A percentile compares a stretch with the other conserved stretches of the same genome.
Conservation (phyloP, 164 flowering plant species). For the Macadamia tetraphylla region DNA sequence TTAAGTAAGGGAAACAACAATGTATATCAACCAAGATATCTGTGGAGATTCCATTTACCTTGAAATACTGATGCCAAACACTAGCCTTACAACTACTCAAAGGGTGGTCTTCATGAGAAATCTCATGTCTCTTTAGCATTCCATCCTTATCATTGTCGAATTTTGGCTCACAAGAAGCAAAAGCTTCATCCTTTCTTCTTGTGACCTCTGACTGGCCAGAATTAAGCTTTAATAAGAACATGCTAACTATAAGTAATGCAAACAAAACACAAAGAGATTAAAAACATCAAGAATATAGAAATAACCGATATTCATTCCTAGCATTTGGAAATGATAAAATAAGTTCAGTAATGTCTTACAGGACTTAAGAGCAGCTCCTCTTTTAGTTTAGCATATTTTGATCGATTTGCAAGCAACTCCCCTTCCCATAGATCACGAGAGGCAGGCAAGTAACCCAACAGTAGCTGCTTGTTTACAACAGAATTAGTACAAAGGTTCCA, state of each 20-base stretch:
- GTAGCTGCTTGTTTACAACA: slow-evolving; percentile 31
- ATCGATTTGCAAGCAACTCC: slow-evolving; percentile 39
- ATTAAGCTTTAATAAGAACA: slow-evolving; percentile 22
- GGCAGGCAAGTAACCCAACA: slow-evolving; percentile 53
- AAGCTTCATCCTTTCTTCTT: slow-evolving; percentile 23
- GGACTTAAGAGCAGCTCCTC: slow-evolving; percentile 54
- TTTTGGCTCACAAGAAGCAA: slow-evolving; percentile 11
- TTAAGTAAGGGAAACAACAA: no score
- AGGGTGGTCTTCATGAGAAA: slow-evolving; percentile 54
- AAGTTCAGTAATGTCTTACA: slow-evolving; percentile 30
- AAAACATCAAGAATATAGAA: background rate
- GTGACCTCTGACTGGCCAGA: slow-evolving; percentile 46
- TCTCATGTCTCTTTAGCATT: slow-evolving; percentile 36
- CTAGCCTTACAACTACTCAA: slow-evolving; percentile 47
- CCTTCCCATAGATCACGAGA: slow-evolving; percentile 49
- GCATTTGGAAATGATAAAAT: background rate
- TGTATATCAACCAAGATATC: background rate
- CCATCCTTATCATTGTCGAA: slow-evolving; percentile 24
- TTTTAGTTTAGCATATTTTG: slow-evolving; percentile 47
- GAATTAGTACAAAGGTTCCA: background rate
- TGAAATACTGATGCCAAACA: slow-evolving; percentile 48
- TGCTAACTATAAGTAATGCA: background rate
- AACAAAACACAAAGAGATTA: background rate
- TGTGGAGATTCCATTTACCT: slow-evolving; percentile 26
- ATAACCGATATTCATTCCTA: background rate